These are phyloP conservation scores for Flaveria robusta DNA, from an alignment of 129 eudicot species.

Conservation along the genomic window DNA sequence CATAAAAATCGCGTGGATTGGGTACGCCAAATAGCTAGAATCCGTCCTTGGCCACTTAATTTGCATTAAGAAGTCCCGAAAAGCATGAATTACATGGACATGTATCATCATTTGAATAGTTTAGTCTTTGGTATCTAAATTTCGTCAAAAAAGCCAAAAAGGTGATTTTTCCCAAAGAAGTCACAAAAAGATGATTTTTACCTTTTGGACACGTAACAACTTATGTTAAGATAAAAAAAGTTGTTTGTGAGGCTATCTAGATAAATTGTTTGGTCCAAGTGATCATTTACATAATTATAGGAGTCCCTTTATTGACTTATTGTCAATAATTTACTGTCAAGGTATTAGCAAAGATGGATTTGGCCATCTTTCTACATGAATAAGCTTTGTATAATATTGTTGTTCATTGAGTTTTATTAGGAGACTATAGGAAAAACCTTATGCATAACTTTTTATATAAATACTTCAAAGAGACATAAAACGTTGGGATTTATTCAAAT, in stretches of 20 bases:
- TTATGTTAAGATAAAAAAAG: background rate
- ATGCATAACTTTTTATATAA: background rate
- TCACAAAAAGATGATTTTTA: background rate
- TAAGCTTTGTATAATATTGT: background rate
- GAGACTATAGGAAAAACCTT: background rate
- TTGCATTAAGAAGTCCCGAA: background rate
- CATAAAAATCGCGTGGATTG: background rate
- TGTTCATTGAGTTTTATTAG: background rate
- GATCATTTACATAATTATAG: background rate
- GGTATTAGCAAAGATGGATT: background rate
- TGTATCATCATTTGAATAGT: background rate
- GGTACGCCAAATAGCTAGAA: background rate
- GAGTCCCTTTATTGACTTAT: background rate
- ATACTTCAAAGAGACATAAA: constrained; percentile 6
- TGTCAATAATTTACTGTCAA: background rate
- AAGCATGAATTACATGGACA: background rate
- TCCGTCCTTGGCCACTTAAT: background rate
- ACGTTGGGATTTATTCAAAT: constrained; percentile 21
- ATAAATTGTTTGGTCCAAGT: background rate
- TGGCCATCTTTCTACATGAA: background rate
- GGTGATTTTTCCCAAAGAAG: background rate
- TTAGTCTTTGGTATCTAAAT: background rate
- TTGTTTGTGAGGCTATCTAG: background rate
- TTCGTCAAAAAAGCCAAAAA: background rate
- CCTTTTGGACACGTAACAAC: background rate